phyloP scores from a whole-genome alignment of 768 basidiomycete species.

The Trametes elegans region DNA sequence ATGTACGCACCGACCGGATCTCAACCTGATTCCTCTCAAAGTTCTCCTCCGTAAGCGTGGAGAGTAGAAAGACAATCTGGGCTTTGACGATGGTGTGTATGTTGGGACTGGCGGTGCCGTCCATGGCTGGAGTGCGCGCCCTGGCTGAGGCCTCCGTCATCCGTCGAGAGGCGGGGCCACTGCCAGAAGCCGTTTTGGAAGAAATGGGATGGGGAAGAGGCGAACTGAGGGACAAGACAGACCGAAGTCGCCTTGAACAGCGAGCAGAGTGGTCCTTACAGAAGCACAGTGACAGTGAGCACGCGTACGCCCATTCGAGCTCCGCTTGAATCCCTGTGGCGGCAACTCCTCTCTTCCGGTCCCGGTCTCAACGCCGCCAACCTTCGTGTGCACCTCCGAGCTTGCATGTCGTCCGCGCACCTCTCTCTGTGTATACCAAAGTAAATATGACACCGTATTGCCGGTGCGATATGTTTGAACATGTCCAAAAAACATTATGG shows the following conservation, averaged over 20 bases:
- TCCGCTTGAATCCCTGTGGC: constrained; percentile 30
- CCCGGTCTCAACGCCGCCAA: constrained; percentile 13
- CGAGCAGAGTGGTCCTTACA: constrained; percentile 21
- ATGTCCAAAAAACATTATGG: too few relatives aligned
- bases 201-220: constrained; percentile 21
- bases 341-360: constrained; percentile 7
- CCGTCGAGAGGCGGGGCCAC: constrained; percentile 35
- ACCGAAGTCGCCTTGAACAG: constrained; percentile 31
- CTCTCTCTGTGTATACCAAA: neutral
- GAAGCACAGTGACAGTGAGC: constrained; percentile 16
- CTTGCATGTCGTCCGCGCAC: neutral
- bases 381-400: neutral
- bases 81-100: constrained; percentile 93
- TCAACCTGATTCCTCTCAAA: constrained; percentile 92
- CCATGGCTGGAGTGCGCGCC: constrained; percentile 73
- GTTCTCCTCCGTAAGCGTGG: constrained; percentile 95
- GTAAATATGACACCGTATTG: too few relatives aligned
- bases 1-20: constrained; percentile 81
- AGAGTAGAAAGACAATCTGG: constrained; percentile 96
- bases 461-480: neutral
- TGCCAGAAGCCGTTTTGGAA: constrained; percentile 37
- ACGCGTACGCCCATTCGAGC: constrained; percentile 17
- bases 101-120: constrained; percentile 77
- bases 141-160: constrained; percentile 35
- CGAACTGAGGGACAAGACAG: constrained; percentile 23